A percentile compares a stretch with the other conserved stretches of the same genome.
Evolutionary conservation across 805 yeast species (phyloP).

Genomic region (Yarrowia sp.): DNA sequence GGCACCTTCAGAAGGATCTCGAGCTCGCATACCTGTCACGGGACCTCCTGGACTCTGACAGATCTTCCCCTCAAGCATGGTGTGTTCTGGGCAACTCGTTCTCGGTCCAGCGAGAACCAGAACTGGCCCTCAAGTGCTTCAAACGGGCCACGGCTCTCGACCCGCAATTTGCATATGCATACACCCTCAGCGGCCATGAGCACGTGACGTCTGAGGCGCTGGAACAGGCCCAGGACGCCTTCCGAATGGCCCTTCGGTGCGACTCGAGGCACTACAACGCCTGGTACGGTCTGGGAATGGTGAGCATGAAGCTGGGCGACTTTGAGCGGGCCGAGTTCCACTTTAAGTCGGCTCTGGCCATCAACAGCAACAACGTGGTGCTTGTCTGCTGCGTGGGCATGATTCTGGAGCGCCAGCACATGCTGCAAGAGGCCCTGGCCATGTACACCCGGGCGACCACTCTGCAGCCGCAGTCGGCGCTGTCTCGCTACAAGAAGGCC

Average conservation of each 20-base stretch:
- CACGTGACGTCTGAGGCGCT: slow-evolving; percentile 85
- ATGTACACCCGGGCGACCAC: slow-evolving; percentile 85
- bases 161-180: slow-evolving; percentile 80
- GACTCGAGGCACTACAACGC: slow-evolving; percentile 92
- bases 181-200: slow-evolving; percentile 94
- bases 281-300: slow-evolving; percentile 95
- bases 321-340: slow-evolving; percentile 82
- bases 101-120: slow-evolving; percentile 82
- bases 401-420: slow-evolving; percentile 80
- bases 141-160: slow-evolving; percentile 75
- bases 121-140: slow-evolving; percentile 88
- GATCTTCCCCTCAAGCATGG: slow-evolving; percentile 85
- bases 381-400: slow-evolving; percentile 92
- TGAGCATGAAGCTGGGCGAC: slow-evolving; percentile 84
- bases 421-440: slow-evolving; percentile 72
- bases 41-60: slow-evolving; percentile 72
- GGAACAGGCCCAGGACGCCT: slow-evolving; percentile 85
- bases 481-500: slow-evolving; percentile 88
- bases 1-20: slow-evolving; percentile 88
- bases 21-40: slow-evolving; percentile 83
- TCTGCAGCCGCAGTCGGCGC: slow-evolving; percentile 82
- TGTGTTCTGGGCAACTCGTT: slow-evolving; percentile 88
- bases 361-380: slow-evolving; percentile 89
- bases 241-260: slow-evolving; percentile 74
- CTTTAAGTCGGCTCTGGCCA: slow-evolving; percentile 83